Percentiles rank a stretch among this genome's conserved stretches.
Conservation (phyloP, 1,284 basidiomycete species). For the Hymenochaete sp. region DNA sequence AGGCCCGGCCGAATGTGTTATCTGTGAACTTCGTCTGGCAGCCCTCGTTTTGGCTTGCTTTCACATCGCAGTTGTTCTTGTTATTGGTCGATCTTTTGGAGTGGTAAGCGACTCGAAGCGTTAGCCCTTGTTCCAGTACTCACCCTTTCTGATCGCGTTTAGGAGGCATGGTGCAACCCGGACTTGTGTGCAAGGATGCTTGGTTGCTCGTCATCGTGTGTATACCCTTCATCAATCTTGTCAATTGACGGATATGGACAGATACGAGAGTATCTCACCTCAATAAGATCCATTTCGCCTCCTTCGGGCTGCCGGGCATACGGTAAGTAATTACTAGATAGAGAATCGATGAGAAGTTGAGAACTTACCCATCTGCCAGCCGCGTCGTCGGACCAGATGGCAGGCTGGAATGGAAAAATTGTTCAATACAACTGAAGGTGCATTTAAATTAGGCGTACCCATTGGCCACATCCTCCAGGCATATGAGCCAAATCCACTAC, state of each 20-base stretch:
- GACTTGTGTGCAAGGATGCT: constrained; percentile 46
- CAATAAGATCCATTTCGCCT: constrained; percentile 45
- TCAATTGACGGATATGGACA: not conserved
- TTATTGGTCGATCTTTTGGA: not conserved
- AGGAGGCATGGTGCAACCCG: constrained; percentile 36
- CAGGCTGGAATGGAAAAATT: constrained; percentile 49
- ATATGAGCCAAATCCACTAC: constrained; percentile 46
- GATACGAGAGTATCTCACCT: constrained; percentile 27
- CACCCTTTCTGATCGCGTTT: constrained; percentile 37
- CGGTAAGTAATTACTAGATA: too few relatives aligned
- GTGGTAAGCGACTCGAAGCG: not conserved
- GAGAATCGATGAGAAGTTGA: too few relatives aligned
- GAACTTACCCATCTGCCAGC: too few relatives aligned
- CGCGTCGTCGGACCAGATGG: constrained; percentile 52
- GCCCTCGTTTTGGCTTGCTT: constrained; percentile 46
- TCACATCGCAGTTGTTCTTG: constrained; percentile 45
- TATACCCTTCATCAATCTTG: not conserved
- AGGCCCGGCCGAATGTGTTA: constrained; percentile 40
- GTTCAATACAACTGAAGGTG: too few relatives aligned
- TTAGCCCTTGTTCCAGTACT: constrained; percentile 15
- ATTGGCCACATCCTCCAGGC: constrained; percentile 27
- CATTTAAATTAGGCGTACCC: too few relatives aligned
- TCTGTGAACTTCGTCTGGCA: constrained; percentile 44
- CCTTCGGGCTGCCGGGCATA: too few relatives aligned
- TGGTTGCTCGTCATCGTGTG: constrained; percentile 34